Evolutionary conservation across 2,329 filamentous ascomycete species (phyloP), one percentile per base, ranked within the genome.

Genomic region (Fusarium coicis): DNA sequence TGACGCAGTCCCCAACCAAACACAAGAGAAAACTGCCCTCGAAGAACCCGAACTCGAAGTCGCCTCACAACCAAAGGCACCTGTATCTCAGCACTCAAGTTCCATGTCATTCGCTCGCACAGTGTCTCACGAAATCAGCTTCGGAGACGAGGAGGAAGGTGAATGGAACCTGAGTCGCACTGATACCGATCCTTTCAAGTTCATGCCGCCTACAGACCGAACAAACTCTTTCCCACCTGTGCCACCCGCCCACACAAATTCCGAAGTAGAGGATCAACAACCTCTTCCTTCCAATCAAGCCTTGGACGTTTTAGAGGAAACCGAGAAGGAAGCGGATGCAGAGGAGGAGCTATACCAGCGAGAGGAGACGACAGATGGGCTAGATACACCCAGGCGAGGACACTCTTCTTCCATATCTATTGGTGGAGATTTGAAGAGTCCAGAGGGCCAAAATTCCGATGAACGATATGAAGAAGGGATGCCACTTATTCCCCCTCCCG

Each of bases 391-490:
- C 10, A 70, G 49, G 56, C 74, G 61, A 70, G 77, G 68, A 37
- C 77, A 77, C 58, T 72, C 70, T 7, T 65, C 77, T 16, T 81
- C 81, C 12, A 81, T 83, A 47, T 83, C 81, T 14, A 79, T 86
- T 50, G 86, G 86, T 14, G 84, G 86, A 19, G 83, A 87, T 26
- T 68, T 86, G 2, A 78, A 81, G 28, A 83, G 80, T 46, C 70
- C 79, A 4, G 81, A 84, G 18, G 83, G 84, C 40, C 83, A 86
- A 42, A 83, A 83, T 28, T 82, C 84, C 2, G 88, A 92, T 32
- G 87, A 88, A 30, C 88, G 92, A 49, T 94, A 87, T 71, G 91
- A 93, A 65, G 92, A 94, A 81, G 92, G 92, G 0, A 66, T 94
- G 9, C 92, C 92, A 2, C 81, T 94, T 66, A 89, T 90, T 75